Base-by-base conservation (phyloP, 768 basidiomycete genomes). In the Phanerochaete sordida region DNA sequence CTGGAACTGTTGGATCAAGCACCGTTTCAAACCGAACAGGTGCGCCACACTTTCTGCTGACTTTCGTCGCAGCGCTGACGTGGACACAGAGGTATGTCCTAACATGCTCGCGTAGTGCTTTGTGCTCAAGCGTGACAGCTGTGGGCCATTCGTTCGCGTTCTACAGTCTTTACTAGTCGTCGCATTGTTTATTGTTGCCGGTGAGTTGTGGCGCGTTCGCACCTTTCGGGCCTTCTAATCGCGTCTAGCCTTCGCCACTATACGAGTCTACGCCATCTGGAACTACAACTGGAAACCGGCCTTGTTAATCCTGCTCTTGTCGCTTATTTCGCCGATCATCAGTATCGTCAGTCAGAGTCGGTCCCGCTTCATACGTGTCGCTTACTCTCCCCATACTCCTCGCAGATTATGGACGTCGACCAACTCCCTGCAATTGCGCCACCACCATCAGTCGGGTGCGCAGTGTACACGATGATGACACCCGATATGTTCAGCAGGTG, bases 11-110 rank as follows among this genome's bases (percentile, higher is more conserved):
- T 67, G 11, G 62, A 59, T 9, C 66, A 64, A 51, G 52, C 59
- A 11, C 54, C 66, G 1, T 61, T 64, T 30, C 63, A 77, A 66
- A 86, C 84, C 2, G 74, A 74, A 13, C 77, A 82, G 76, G 84
- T 87, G 63, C 58, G 69, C n/a, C n/a, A n/a, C n/a, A n/a, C n/a
- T n/a, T 66, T 8, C 31, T 16, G 5, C 24, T 19, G 11, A n/a
- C n/a, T n/a, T n/a, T n/a, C n/a, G n/a, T n/a, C n/a, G n/a, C n/a
- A n/a, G n/a, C n/a, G n/a, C n/a, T n/a, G n/a, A n/a, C n/a, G n/a
- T n/a, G n/a, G n/a, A n/a, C 19, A 16, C 39, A 43, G 39, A 43
- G 39, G 39, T 35, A 35, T 35, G 33, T 13, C 33, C 33, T 7
- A 13, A 35, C 7, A 13, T 13, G 6, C 7, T 13, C 13, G 33